Conservation (phyloP, 305 asterid species). For the Lippia alba region DNA sequence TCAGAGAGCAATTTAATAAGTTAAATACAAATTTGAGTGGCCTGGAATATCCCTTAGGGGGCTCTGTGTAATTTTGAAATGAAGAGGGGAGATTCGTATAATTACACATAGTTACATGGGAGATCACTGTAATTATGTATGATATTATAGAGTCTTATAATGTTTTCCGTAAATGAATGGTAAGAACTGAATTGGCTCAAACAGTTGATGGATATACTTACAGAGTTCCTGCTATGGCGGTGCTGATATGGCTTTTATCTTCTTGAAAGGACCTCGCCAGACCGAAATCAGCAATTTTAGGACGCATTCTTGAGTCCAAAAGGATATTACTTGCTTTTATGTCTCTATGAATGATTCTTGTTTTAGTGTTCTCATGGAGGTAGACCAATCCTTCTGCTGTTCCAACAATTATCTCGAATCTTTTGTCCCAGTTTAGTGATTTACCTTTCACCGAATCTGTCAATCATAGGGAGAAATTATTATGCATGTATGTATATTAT, state of each 20-base stretch:
- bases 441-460: slow-evolving; percentile 66
- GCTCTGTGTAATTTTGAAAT: too few species aligned
- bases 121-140: too few species aligned
- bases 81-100: too few species aligned
- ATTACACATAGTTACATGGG: too few species aligned
- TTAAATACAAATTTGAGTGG: too few species aligned
- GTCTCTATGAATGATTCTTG: slow-evolving; percentile 77
- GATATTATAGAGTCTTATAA: not conserved
- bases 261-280: slow-evolving; percentile 83
- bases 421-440: slow-evolving; percentile 66
- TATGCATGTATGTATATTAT: too few species aligned
- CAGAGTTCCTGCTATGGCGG: slow-evolving; percentile 88
- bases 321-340: slow-evolving; percentile 81
- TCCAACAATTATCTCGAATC: slow-evolving; percentile 65
- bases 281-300: slow-evolving; percentile 89
- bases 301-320: slow-evolving; percentile 60
- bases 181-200: not conserved
- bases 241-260: slow-evolving; percentile 80
- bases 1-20: too few species aligned
- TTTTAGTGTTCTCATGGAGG: slow-evolving; percentile 70
- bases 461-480: not conserved
- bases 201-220: slow-evolving; percentile 34
- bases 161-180: not conserved
- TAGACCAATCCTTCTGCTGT: slow-evolving; percentile 79
- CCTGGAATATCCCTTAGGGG: too few species aligned